Evolutionary conservation across 78 protist genomes (phyloP).

Genomic region (Dictyostelium purpureum): DNA sequence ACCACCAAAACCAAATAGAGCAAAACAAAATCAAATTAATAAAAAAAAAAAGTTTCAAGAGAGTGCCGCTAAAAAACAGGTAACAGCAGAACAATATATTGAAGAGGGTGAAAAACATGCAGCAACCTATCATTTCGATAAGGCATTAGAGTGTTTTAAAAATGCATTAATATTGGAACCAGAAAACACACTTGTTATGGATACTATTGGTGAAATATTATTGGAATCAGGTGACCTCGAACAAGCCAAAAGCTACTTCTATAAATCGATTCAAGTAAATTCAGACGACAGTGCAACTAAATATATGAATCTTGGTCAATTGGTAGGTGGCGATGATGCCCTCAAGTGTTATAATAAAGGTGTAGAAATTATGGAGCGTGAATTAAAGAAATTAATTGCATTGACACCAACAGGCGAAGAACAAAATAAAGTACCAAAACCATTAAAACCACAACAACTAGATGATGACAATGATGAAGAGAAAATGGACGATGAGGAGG

Average conservation of each 20-base stretch:
- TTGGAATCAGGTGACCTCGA: conserved; percentile 27
- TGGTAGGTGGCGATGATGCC: conserved; percentile 66
- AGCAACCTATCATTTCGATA: neutral
- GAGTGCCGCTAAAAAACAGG: neutral
- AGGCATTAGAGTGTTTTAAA: neutral
- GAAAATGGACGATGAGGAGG: neutral
- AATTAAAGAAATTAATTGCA: neutral
- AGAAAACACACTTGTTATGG: conserved; percentile 10
- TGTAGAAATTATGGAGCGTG: conserved; percentile 51
- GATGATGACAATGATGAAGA: neutral
- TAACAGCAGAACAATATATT: neutral
- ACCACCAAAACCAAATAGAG: conserved; percentile 6
- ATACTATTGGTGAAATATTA: conserved; percentile 37
- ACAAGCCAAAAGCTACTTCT: conserved; percentile 23
- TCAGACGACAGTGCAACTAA: conserved; percentile 22
- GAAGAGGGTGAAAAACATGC: conserved; percentile 19
- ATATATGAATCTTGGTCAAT: conserved; percentile 70
- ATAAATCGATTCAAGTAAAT: conserved; percentile 23
- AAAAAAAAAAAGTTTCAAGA: neutral
- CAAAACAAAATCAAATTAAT: neutral
- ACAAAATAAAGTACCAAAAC: neutral
- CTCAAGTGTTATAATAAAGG: conserved; percentile 33
- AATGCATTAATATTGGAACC: conserved; percentile 17
- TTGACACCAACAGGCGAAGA: too few relatives aligned
- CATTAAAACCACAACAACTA: neutral